Evolutionary conservation across 139 green algal genomes (phyloP).

Genomic region (Closterium sp.): DNA sequence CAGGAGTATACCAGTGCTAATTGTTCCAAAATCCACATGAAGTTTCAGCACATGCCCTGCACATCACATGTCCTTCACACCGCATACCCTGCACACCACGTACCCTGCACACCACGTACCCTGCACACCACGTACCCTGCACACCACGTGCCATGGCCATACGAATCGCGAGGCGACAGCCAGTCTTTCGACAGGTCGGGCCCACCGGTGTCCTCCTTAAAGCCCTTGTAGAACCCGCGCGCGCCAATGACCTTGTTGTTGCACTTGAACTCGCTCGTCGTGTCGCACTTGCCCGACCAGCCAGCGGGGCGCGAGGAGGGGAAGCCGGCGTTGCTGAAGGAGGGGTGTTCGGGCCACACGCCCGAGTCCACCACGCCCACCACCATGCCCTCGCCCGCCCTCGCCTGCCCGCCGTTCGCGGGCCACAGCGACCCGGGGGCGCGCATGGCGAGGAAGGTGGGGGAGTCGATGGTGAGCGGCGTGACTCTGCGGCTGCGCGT

Average conservation of each 20-base stretch:
- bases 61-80: too few relatives aligned
- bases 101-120: neutral
- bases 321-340: neutral
- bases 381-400: too few relatives aligned
- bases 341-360: too few relatives aligned
- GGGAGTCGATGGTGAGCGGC: neutral
- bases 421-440: too few relatives aligned
- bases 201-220: neutral
- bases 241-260: neutral
- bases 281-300: constrained; percentile 3
- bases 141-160: constrained; percentile 27
- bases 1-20: too few relatives aligned
- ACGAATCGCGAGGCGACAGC: constrained; percentile 9
- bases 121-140: neutral
- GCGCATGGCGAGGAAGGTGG: neutral
- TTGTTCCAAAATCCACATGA: too few relatives aligned
- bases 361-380: too few relatives aligned
- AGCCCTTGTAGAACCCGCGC: neutral
- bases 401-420: neutral
- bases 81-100: too few relatives aligned
- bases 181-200: neutral
- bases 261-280: too few relatives aligned
- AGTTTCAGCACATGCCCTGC: too few relatives aligned
- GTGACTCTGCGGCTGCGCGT: neutral
- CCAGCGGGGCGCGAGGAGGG: neutral